Base-by-base conservation (phyloP, 164 flowering plant genomes). In the Warburgia ugandensis region DNA sequence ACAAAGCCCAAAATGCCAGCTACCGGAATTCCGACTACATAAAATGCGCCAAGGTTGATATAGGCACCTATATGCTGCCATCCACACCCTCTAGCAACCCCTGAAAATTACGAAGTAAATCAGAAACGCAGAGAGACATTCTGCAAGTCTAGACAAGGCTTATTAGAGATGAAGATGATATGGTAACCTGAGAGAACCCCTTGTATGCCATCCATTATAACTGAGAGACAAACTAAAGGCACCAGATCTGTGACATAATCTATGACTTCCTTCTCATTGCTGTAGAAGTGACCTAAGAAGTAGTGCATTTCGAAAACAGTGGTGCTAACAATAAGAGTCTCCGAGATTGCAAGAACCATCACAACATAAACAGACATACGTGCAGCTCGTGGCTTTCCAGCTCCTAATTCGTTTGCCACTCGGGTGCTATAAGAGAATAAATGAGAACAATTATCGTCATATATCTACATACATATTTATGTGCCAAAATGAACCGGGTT, bases 401-500 rank as follows among this genome's bases (percentile, higher is more conserved):
- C 90, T 59, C 97, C 97, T 35, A 91, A 62, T 58, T 80, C 94
- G 64, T 91, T 91, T 33, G 97, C 82, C 50, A 91, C 81, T 61
- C 95, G 71, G 3, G 96, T 92, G 70, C 96, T 91, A 67, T 16
- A 40, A 20, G 10, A 46, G 52, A 53, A 35, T 27, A 26, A 26
- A 23, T 11, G 16, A 8, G 23, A 12, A 4, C 25, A 20, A 6
- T 29, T 40, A 25, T 37, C 10, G 23, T 20, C 26, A 45, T 21
- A 13, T 23, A 51, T 23, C 11, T 36, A 16, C 19, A 19, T 23
- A 27, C 22, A n/a, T 26, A 27, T 8, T 4, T 8, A 28, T 16
- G 21, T 45, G 10, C 29, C 14, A 29, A 38, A 16, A 53, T 31
- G 36, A 33, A 20, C 27, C 17, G 14, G 29, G 28, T 7, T 22